A percentile compares a stretch with the other conserved stretches of the same genome.
phyloP scores from a whole-genome alignment of 2,329 filamentous ascomycete species.

The Fusarium pseudocircinatum region DNA sequence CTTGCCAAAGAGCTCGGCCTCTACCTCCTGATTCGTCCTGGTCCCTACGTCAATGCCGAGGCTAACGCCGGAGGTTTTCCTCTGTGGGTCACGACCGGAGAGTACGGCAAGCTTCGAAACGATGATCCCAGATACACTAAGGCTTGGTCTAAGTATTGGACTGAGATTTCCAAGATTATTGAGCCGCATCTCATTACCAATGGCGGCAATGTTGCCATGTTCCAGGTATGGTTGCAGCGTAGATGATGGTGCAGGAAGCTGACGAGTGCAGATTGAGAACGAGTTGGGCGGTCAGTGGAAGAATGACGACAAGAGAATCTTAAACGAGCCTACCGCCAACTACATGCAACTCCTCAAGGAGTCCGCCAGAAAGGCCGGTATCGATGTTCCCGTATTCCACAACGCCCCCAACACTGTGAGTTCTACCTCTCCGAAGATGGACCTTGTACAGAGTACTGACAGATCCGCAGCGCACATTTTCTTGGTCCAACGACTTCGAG shows the following conservation, averaged over 20 bases:
- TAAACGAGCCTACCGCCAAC: conserved; percentile 58
- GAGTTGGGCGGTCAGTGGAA: conserved; percentile 59
- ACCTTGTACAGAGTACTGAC: conserved; percentile 42
- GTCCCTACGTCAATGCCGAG: conserved; percentile 72
- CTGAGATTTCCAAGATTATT: conserved; percentile 59
- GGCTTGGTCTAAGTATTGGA: conserved; percentile 65
- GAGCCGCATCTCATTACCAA: conserved; percentile 65
- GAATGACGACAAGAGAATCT: conserved; percentile 52
- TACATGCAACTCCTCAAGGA: conserved; percentile 69
- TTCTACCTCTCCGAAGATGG: rapidly evolving
- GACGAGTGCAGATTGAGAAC: conserved; percentile 58
- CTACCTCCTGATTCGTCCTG: conserved; percentile 59
- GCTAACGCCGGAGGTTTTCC: conserved; percentile 70
- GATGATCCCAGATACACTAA: conserved; percentile 62
- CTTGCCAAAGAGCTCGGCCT: conserved; percentile 58
- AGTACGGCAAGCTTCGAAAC: conserved; percentile 62
- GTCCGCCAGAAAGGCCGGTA: conserved; percentile 63
- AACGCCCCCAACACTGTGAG: conserved; percentile 69
- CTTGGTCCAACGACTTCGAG: conserved; percentile 68
- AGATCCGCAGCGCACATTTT: conserved; percentile 40
- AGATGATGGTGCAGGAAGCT: rapidly evolving
- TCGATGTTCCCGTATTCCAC: conserved; percentile 65
- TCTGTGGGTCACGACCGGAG: conserved; percentile 70
- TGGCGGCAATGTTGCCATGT: conserved; percentile 64
- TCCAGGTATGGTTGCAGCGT: conserved; percentile 44